Evolutionary conservation across 176 grass and related monocot genomes (phyloP).

Genomic region (Neostapfia colusana): DNA sequence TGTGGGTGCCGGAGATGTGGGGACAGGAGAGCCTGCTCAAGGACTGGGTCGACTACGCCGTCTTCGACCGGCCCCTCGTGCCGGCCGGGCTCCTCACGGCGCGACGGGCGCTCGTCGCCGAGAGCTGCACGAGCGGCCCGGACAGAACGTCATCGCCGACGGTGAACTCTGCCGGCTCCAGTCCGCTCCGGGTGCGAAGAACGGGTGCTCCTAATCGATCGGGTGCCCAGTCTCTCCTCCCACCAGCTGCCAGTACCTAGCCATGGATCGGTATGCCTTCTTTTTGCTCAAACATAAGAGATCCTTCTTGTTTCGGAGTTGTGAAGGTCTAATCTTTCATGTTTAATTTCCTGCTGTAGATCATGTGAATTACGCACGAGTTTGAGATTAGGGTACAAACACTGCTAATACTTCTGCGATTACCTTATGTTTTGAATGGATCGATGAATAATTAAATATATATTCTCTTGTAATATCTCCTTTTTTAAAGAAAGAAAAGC

Average conservation of each 20-base stretch:
- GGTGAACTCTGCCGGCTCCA: conserved; percentile 7
- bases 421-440: neutral
- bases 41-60: conserved; percentile 60
- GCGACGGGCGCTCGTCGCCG: conserved; percentile 53
- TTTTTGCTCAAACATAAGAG: conserved; percentile 44
- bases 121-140: conserved; percentile 40
- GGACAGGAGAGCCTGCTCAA: conserved; percentile 68
- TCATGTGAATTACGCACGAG: conserved; percentile 31
- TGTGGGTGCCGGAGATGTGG: conserved; percentile 69
- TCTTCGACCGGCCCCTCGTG: conserved; percentile 57
- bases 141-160: conserved; percentile 10
- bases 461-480: neutral
- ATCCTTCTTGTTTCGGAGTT: conserved; percentile 35
- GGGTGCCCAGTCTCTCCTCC: no score
- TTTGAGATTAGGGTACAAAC: no score
- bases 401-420: neutral
- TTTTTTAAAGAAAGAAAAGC: neutral
- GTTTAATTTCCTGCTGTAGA: no score
- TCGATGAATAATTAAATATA: neutral
- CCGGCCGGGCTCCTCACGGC: conserved; percentile 48
- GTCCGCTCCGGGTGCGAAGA: conserved; percentile 44
- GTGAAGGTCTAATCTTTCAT: conserved; percentile 1
- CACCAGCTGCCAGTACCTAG: neutral
- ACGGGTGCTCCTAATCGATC: no score
- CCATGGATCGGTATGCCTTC: conserved; percentile 4